Evolutionary conservation across 2,329 filamentous ascomycete genomes (phyloP).

Genomic region (Aspergillus piperis): DNA sequence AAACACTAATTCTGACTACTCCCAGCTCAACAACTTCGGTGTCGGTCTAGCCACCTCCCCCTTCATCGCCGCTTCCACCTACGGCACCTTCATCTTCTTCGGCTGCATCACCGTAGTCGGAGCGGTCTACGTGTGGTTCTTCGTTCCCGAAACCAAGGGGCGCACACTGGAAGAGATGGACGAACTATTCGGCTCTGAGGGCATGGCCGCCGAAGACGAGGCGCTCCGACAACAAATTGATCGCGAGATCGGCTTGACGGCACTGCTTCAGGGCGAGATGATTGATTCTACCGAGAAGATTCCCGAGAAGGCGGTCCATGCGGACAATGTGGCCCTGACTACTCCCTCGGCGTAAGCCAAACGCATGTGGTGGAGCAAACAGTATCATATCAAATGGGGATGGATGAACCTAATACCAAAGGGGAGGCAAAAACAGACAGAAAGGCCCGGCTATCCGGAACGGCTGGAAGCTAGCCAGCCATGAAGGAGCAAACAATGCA

Average conservation of each 20-base stretch:
- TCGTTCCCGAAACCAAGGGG: conserved; percentile 40
- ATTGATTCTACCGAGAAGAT: conserved; percentile 14
- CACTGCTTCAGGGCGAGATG: conserved; percentile 29
- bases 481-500: too few species aligned
- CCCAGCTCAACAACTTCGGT: conserved; percentile 59
- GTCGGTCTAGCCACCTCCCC: conserved; percentile 71
- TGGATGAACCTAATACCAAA: too few species aligned
- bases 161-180: conserved; percentile 45
- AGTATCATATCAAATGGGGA: too few species aligned
- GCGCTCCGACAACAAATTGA: conserved; percentile 31
- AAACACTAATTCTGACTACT: neutral
- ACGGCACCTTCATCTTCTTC: conserved; percentile 73
- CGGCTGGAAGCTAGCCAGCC: too few species aligned
- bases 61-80: conserved; percentile 64
- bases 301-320: conserved; percentile 6
- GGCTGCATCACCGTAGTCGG: conserved; percentile 46
- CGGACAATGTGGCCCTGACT: neutral
- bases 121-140: conserved; percentile 30
- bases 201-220: conserved; percentile 30
- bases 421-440: too few species aligned
- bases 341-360: neutral
- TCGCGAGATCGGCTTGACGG: conserved; percentile 32
- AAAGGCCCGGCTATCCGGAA: too few species aligned
- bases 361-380: neutral
- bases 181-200: conserved; percentile 38